Base-by-base conservation (phyloP, 805 yeast species). In the Yueomyces sp. region DNA sequence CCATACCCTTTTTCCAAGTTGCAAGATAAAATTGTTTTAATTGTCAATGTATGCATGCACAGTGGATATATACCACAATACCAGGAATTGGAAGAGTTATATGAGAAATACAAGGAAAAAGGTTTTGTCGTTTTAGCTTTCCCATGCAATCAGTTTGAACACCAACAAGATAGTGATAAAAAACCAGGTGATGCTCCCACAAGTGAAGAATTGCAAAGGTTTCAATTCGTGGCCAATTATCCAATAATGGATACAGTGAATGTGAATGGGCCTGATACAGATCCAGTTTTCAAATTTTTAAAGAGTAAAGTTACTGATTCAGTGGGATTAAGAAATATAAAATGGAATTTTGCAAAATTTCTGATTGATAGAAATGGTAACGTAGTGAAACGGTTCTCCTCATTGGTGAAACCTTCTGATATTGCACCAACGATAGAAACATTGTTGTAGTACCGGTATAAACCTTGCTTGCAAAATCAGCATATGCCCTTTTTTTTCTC, bases 131-230 rank as follows among this genome's bases (percentile, higher is more conserved):
- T 87, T 29, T 50, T 87, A 34, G 96, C 87, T 0, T 86, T 87
- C 73, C 96, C 96, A 32, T 85, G 95, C 64, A 84, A 85, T 65
- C 95, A 86, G 60, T 87, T 87, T 59, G 88, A 82, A 28, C 67
- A 74, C 53, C 82, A 92, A 68, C 85, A 88, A 64, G 37, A 34
- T 34, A 7, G n/a, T 3, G 28, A 11, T 12, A 31, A 32, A 11
- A n/a, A 36, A 5, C 4, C 11, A 28, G 38, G 12, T 34, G 5
- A 4, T n/a, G 19, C 34, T 4, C 29, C 36, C 78, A 30, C 33
- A 30, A 9, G 33, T 30, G 9, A 30, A 6, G 6, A 6, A 6
- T 6, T 6, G 6, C 33, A 30, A 30, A 19, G 19, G 38, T 4
- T 28, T 26, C 31, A 4, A 19, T 92, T 79, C 61, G 96, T 96